A percentile compares a stretch with the other conserved stretches of the same genome.
These are phyloP conservation scores for Fomitopsis pulvina DNA, from an alignment of 768 basidiomycete species.

Conservation along the genomic window DNA sequence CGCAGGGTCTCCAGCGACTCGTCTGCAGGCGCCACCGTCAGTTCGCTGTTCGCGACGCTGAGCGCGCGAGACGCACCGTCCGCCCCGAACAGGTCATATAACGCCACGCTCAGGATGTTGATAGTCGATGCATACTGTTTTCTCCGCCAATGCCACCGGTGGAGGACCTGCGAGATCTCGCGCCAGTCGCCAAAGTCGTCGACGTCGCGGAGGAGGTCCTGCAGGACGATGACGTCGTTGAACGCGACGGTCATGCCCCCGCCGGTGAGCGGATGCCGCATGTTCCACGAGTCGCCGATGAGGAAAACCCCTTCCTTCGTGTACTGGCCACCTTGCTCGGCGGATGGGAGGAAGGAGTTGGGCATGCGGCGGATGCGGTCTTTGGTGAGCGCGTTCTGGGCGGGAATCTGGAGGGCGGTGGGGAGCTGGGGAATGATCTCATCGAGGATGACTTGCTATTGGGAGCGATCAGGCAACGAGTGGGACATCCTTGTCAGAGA, in stretches of 20 bases:
- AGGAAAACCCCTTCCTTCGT: slow-evolving; percentile 70
- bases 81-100: slow-evolving; percentile 93
- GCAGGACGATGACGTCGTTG: slow-evolving; percentile 73
- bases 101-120: slow-evolving; percentile 87
- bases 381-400: slow-evolving; percentile 63
- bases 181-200: slow-evolving; percentile 42
- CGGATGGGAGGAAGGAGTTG: slow-evolving; percentile 85
- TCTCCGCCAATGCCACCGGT: slow-evolving; percentile 79
- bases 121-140: slow-evolving; percentile 82
- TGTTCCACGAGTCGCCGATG: slow-evolving; percentile 96
- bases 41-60: not conserved
- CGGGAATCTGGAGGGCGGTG: slow-evolving; percentile 52
- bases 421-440: slow-evolving; percentile 83
- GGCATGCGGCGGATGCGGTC: slow-evolving; percentile 90
- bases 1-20: slow-evolving; percentile 57
- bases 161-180: slow-evolving; percentile 43
- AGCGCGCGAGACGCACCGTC: slow-evolving; percentile 56
- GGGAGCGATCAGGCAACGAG: not conserved
- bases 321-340: slow-evolving; percentile 47
- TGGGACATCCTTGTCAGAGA: no score
- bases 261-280: slow-evolving; percentile 97
- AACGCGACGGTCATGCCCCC: slow-evolving; percentile 98
- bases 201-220: slow-evolving; percentile 49
- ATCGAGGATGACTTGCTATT: slow-evolving; percentile 59
- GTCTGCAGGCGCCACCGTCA: slow-evolving; percentile 33